Evolutionary conservation across 495 filamentous ascomycete genomes (phyloP).

Genomic region (Durotheca rogersii): DNA sequence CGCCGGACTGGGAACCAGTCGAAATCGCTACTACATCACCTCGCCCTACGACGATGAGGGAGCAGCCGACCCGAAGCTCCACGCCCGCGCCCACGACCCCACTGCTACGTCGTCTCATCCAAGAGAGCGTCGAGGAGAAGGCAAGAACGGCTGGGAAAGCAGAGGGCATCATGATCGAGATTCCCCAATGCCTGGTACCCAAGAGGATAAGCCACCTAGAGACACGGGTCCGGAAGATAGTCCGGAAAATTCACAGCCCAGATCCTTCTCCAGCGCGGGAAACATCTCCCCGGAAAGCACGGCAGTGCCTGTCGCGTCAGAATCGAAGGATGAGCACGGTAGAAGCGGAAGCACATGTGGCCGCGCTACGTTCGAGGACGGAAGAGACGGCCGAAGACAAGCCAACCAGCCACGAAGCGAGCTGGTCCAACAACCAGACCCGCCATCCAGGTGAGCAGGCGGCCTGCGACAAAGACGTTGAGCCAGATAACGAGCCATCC

Average conservation of each 20-base stretch:
- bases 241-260: constrained; percentile 2
- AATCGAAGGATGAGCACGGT: constrained; percentile 14
- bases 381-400: constrained; percentile 19
- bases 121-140: constrained; percentile 12
- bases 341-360: constrained; percentile 23
- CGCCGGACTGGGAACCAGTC: constrained; percentile 27
- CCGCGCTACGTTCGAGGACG: constrained; percentile 23
- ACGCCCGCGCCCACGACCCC: constrained; percentile 13
- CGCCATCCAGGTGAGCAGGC: constrained; percentile 19
- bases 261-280: not conserved
- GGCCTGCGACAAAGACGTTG: constrained; percentile 3
- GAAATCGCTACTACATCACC: constrained; percentile 27
- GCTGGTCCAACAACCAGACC: constrained; percentile 9
- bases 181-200: not conserved
- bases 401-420: constrained; percentile 11
- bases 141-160: not conserved
- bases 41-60: constrained; percentile 10
- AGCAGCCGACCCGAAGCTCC: constrained; percentile 23
- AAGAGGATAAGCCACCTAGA: not conserved
- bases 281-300: constrained; percentile 4
- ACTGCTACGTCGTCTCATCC: constrained; percentile 9
- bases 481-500: constrained; percentile 20
- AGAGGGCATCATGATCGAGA: constrained; percentile 4
- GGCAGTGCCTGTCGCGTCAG: constrained; percentile 4
- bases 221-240: constrained; percentile 1